Evolutionary conservation across 352 stramenopile species (phyloP).

Genomic region (Phytophthora ohioensis): DNA sequence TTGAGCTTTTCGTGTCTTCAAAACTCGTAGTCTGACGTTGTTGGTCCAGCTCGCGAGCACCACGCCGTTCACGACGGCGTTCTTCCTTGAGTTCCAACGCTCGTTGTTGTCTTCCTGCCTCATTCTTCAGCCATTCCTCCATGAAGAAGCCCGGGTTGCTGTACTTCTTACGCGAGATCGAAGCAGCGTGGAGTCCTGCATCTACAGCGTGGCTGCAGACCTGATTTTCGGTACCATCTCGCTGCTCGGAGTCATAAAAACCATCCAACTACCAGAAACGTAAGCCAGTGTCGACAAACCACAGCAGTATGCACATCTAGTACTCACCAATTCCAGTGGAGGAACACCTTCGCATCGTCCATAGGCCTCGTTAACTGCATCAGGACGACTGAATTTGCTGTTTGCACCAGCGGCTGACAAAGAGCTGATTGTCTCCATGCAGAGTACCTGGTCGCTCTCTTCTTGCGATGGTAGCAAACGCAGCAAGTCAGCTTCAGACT

Average conservation of each 20-base stretch:
- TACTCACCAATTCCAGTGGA: constrained; percentile 51
- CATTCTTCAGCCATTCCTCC: constrained; percentile 66
- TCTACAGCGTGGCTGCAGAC: not conserved
- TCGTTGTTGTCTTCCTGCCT: constrained; percentile 43
- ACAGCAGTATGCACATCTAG: not conserved
- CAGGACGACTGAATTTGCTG: constrained; percentile 16
- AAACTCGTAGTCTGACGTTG: constrained; percentile 27
- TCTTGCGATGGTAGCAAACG: constrained; percentile 31
- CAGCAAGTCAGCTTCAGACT: constrained; percentile 4
- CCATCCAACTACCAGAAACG: constrained; percentile 41
- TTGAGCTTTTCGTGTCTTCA: constrained; percentile 30
- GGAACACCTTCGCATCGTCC: constrained; percentile 51
- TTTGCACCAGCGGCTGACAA: constrained; percentile 23
- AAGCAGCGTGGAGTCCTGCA: not conserved
- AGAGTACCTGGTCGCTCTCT: constrained; percentile 35
- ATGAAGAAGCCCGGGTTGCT: constrained; percentile 67
- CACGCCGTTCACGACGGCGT: constrained; percentile 35
- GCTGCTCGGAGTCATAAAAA: constrained; percentile 36
- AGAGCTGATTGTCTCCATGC: constrained; percentile 37
- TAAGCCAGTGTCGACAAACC: not conserved
- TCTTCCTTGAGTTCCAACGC: constrained; percentile 46
- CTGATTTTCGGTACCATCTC: not conserved
- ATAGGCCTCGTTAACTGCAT: constrained; percentile 38
- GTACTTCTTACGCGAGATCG: constrained; percentile 59
- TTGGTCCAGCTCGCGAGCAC: constrained; percentile 16